phyloP scores from a whole-genome alignment of 345 rosid genomes.

The Punica granatum region DNA sequence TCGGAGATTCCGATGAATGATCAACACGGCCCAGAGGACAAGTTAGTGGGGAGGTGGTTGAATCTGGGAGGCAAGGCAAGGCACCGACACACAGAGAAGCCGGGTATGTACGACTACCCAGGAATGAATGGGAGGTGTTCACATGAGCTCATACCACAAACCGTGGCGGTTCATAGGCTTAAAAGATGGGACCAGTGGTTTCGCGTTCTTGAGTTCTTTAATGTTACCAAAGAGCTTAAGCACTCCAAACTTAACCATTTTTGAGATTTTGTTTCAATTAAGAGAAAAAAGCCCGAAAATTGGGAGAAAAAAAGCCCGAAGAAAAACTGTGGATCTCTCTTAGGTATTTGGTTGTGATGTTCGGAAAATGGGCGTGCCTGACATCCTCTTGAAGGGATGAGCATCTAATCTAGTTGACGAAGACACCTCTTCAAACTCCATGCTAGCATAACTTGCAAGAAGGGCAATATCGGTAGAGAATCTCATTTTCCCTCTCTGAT shows the following conservation, averaged over 20 bases:
- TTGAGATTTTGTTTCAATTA: background rate
- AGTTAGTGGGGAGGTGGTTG: constrained; percentile 38
- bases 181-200: constrained; percentile 38
- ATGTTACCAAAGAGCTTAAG: constrained; percentile 24
- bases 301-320: no score
- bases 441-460: no score
- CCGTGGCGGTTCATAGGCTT: constrained; percentile 30
- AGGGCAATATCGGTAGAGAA: no score
- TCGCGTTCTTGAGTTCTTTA: constrained; percentile 25
- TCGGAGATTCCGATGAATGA: constrained; percentile 21
- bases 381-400: no score
- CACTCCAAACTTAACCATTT: constrained; percentile 15
- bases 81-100: constrained; percentile 27
- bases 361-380: no score
- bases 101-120: constrained; percentile 38
- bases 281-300: background rate
- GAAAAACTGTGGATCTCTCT: no score
- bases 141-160: constrained; percentile 29
- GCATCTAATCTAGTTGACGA: no score
- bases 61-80: constrained; percentile 26
- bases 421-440: no score
- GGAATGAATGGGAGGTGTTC: constrained; percentile 32
- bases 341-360: no score
- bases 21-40: constrained; percentile 32
- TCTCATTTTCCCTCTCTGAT: no score